These are phyloP conservation scores for Carallia pectinifolia DNA, from an alignment of 345 rosid genomes.

Conservation along the genomic window DNA sequence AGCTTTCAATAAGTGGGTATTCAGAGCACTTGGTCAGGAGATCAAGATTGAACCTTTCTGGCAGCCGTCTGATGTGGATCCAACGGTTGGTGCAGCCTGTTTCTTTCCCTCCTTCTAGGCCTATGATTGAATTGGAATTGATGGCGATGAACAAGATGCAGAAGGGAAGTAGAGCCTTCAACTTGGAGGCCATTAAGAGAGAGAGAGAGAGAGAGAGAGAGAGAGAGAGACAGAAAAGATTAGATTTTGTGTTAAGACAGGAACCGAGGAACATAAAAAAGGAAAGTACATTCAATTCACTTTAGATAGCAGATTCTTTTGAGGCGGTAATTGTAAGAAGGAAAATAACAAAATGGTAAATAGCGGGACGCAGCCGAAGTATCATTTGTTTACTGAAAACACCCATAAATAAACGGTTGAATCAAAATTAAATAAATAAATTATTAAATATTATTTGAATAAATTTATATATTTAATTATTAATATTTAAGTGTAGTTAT, in stretches of 20 bases:
- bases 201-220: too few species aligned
- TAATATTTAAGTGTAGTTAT: too few species aligned
- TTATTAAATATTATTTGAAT: too few species aligned
- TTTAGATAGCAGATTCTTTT: neutral
- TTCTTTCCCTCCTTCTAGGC: neutral
- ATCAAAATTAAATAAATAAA: too few species aligned
- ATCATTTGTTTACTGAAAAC: too few species aligned
- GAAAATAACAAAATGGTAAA: too few species aligned
- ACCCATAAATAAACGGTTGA: too few species aligned
- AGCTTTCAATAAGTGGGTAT: conserved; percentile 56
- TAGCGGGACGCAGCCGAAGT: too few species aligned
- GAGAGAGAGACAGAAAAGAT: neutral
- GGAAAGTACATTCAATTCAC: neutral
- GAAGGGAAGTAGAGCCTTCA: conserved; percentile 2
- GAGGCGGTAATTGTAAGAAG: neutral
- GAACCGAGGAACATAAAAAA: neutral
- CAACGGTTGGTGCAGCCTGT: conserved; percentile 59
- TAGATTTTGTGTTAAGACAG: neutral
- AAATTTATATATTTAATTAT: too few species aligned
- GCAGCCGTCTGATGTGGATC: conserved; percentile 86
- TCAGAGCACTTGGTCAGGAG: conserved; percentile 74
- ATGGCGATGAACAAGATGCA: conserved; percentile 10
- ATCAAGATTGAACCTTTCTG: conserved; percentile 76
- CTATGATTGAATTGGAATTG: neutral
- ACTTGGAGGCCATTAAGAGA: conserved; percentile 17